These are phyloP conservation scores for Nothophytophthora sp. DNA, from an alignment of 352 stramenopile species.

Conservation along the genomic window DNA sequence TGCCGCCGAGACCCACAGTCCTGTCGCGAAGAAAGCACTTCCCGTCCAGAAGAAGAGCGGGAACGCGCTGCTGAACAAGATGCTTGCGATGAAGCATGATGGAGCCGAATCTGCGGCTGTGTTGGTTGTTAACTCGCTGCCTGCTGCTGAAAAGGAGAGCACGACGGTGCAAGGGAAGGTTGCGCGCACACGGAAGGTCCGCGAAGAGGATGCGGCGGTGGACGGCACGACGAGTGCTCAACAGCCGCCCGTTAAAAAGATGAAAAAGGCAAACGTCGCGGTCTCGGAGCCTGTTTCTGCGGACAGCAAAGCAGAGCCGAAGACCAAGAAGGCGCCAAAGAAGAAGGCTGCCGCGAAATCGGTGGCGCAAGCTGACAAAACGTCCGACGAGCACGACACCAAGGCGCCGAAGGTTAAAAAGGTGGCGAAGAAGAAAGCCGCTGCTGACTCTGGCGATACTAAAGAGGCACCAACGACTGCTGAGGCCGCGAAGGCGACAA, in stretches of 20 bases:
- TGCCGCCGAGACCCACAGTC: neutral
- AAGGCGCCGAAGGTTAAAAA: too few species aligned
- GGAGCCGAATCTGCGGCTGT: slow-evolving; percentile 22
- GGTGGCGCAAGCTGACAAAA: neutral
- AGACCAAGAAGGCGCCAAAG: slow-evolving; percentile 16
- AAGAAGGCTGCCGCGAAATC: slow-evolving; percentile 20
- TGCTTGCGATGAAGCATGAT: slow-evolving; percentile 30
- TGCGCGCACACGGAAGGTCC: slow-evolving; percentile 22
- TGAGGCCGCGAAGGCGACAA: slow-evolving; percentile 7
- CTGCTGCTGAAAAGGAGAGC: slow-evolving; percentile 1
- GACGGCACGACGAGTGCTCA: slow-evolving; percentile 3
- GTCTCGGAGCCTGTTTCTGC: slow-evolving; percentile 3
- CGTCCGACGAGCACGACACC: too few species aligned
- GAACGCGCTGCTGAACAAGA: slow-evolving; percentile 32
- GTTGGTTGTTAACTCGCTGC: slow-evolving; percentile 19
- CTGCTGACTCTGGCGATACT: too few species aligned
- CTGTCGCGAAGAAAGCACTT: slow-evolving; percentile 13
- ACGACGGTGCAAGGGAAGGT: slow-evolving; percentile 12
- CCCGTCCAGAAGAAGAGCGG: slow-evolving; percentile 22
- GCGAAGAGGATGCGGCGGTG: slow-evolving; percentile 10
- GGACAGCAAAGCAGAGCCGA: slow-evolving; percentile 1
- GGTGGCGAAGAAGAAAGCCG: slow-evolving; percentile 6
- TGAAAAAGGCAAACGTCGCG: slow-evolving; percentile 25
- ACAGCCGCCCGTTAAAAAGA: slow-evolving; percentile 25
- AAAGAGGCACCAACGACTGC: slow-evolving; percentile 24